Conservation (phyloP, 768 basidiomycete genomes). For the Lanmaoa rubissima region DNA sequence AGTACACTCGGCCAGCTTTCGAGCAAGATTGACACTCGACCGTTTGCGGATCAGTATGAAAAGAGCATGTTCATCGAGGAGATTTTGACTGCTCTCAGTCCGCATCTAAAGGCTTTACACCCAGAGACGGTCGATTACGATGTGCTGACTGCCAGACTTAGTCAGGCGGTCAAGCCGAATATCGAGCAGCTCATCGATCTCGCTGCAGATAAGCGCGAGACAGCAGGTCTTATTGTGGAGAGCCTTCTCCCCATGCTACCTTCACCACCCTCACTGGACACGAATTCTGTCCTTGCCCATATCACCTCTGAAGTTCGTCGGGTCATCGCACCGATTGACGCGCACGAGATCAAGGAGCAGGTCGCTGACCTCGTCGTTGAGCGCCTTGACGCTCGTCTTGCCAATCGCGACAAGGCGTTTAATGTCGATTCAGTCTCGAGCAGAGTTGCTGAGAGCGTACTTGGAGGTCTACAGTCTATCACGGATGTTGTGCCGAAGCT, state of each 20-base stretch:
- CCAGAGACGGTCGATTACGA: constrained; percentile 78
- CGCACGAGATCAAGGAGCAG: constrained; percentile 86
- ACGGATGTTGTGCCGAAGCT: constrained; percentile 40
- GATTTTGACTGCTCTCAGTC: constrained; percentile 54
- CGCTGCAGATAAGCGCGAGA: constrained; percentile 86
- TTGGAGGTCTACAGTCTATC: constrained; percentile 42
- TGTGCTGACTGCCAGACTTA: constrained; percentile 65
- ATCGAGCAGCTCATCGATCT: constrained; percentile 88
- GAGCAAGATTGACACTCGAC: constrained; percentile 33
- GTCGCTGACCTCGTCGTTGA: constrained; percentile 88
- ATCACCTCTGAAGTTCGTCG: constrained; percentile 68
- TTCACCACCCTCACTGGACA: constrained; percentile 43
- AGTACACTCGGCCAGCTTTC: constrained; percentile 54
- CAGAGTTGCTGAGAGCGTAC: constrained; percentile 55
- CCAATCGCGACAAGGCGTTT: constrained; percentile 71
- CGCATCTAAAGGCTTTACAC: constrained; percentile 58
- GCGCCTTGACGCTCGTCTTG: constrained; percentile 75
- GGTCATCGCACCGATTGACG: constrained; percentile 73
- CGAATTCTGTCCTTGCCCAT: constrained; percentile 53
- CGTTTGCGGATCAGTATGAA: constrained; percentile 41
- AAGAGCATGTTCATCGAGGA: constrained; percentile 62
- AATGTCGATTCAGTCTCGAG: constrained; percentile 57
- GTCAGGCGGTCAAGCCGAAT: constrained; percentile 86
- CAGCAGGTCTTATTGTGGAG: constrained; percentile 77
- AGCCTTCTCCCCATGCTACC: constrained; percentile 66